Percentiles rank a stretch among this genome's conserved stretches.
Conservation (phyloP, 352 stramenopile genomes). For the Blastocystis sp. region DNA sequence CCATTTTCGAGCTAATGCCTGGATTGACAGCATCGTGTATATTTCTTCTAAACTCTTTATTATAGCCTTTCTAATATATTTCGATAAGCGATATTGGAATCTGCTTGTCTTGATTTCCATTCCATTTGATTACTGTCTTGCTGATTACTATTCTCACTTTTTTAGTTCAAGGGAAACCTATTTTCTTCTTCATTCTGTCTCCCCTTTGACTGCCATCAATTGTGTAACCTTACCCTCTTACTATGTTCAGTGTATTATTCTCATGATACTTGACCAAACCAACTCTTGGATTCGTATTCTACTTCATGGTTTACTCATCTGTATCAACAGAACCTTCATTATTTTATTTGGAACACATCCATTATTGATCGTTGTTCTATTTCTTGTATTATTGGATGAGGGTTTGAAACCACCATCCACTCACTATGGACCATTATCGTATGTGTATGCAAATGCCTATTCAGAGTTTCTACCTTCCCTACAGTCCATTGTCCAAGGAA, state of each 20-base stretch:
- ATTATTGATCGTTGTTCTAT: neutral
- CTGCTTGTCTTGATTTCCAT: neutral
- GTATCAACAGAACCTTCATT: neutral
- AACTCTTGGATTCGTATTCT: neutral
- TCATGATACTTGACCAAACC: neutral
- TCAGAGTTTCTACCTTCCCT: slow-evolving; percentile 10
- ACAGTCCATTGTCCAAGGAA: neutral
- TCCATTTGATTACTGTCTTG: neutral
- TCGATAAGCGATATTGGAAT: neutral
- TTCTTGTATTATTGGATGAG: neutral
- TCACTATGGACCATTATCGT: slow-evolving; percentile 14
- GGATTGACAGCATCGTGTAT: neutral
- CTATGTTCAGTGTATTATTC: neutral
- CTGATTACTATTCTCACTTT: neutral
- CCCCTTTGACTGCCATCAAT: neutral
- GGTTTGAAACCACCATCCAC: neutral
- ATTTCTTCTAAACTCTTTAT: neutral
- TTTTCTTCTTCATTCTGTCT: neutral
- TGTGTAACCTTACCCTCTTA: neutral
- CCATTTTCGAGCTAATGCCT: neutral
- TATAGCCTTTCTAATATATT: neutral
- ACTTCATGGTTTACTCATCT: neutral
- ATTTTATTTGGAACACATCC: neutral
- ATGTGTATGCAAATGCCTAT: neutral
- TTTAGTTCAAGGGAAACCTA: neutral